Base-by-base conservation (phyloP, 345 rosid genomes). In the Excoecaria agallocha region DNA sequence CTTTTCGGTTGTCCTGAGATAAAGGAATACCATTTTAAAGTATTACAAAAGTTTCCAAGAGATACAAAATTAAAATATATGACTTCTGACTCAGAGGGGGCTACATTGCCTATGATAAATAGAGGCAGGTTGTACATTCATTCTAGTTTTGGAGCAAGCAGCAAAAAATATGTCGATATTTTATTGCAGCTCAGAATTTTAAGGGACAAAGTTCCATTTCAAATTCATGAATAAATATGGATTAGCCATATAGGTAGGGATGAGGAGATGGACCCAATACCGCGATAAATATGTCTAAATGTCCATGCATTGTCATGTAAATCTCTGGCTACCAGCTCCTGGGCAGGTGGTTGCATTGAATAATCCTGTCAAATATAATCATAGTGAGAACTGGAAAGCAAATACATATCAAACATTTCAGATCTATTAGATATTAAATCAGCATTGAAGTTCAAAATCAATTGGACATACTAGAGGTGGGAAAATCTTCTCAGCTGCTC, bases 401-500 rank as follows among this genome's bases (percentile, higher is more conserved):
- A 66, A 60, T 43, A 43, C 58, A 65, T 43, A 12, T 22, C 35
- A 35, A 25, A 69, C 54, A 25, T 24, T 20, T 57, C 49, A 58
- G 20, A 73, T 35, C 17, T 9, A 35, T 45, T 59, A 9, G 59
- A 59, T 41, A 41, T 78, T 49, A 38, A 54, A 66, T 55, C 15
- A 55, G 38, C 68, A 3, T 4, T 20, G 50, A 35, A 50, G 8
- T 73, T 45, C 59, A 59, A 17, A 30, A 70, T 67, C 57, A 30
- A 51, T 3, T 37, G 38, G 58, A 85, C 90, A 25, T 77, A 94
- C 98, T 58, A 94, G 93, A 78, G 93, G 83, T 46, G 98, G 98
- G 80, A 94, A 94, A 51, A 92, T 92, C 82, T 92, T 94, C 87
- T 94, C 98, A 49, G 98, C 98, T 61, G 98, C 91, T 77, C 98